A percentile compares a stretch with the other conserved stretches of the same genome.
phyloP scores from a whole-genome alignment of 2,329 filamentous ascomycete species.

The Ceratocystis lukuohia region DNA sequence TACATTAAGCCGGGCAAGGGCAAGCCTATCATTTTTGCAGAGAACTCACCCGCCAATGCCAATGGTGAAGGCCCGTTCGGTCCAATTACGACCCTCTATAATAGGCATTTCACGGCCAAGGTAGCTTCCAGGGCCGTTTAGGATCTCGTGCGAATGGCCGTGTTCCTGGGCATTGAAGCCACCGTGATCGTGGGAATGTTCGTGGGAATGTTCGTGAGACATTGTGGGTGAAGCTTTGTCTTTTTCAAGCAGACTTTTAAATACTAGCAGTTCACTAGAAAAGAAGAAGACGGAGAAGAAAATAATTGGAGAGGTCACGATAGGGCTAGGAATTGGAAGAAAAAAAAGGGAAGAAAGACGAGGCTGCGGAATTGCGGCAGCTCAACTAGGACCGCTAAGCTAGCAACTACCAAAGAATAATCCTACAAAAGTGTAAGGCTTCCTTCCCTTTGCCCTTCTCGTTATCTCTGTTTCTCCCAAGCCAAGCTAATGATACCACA shows the following conservation, averaged over 20 bases:
- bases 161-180: conserved; percentile 50
- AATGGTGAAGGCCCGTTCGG: conserved; percentile 80
- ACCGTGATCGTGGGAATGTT: conserved; percentile 23
- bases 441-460: too few relatives aligned
- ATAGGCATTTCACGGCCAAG: conserved; percentile 86
- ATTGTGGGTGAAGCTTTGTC: not conserved
- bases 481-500: too few relatives aligned
- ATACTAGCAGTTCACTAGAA: not conserved
- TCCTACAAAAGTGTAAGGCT: too few relatives aligned
- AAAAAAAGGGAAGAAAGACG: not conserved
- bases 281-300: not conserved
- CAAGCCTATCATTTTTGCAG: not conserved
- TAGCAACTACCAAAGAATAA: too few relatives aligned
- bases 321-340: not conserved
- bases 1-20: too few relatives aligned
- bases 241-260: not conserved
- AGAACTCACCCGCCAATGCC: conserved; percentile 82
- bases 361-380: not conserved
- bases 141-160: conserved; percentile 90
- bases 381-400: not conserved
- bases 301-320: not conserved
- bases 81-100: conserved; percentile 75
- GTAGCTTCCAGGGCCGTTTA: conserved; percentile 85
- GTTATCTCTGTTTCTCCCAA: too few relatives aligned
- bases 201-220: conserved; percentile 8